Percentiles rank a stretch among this genome's conserved stretches.
phyloP scores from a whole-genome alignment of 2,329 filamentous ascomycete genomes.

The Purpureocillium takamizusanense region DNA sequence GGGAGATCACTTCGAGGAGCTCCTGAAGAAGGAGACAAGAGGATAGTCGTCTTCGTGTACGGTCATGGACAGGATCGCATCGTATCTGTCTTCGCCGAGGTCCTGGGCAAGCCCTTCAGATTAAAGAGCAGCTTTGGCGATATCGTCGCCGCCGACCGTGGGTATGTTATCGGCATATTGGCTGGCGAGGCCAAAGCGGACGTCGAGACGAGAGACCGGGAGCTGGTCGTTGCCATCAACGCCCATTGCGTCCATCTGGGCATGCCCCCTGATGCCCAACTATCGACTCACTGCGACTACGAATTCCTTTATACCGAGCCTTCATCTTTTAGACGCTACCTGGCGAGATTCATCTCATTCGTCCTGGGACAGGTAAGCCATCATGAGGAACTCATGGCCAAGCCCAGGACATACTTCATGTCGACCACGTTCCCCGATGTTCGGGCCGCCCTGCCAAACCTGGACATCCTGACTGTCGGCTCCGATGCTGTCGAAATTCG shows the following conservation, averaged over 20 bases:
- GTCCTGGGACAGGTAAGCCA: conserved; percentile 71
- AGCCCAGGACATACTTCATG: conserved; percentile 73
- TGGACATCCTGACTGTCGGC: conserved; percentile 81
- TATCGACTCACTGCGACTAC: conserved; percentile 68
- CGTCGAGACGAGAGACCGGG: conserved; percentile 47
- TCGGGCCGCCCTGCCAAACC: conserved; percentile 69
- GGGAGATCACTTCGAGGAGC: conserved; percentile 35
- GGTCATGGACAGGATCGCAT: conserved; percentile 65
- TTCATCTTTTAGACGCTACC: conserved; percentile 64
- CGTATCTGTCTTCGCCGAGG: conserved; percentile 66
- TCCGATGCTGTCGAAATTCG: conserved; percentile 79
- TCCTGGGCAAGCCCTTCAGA: conserved; percentile 64
- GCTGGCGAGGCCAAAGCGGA: conserved; percentile 47
- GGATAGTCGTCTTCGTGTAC: conserved; percentile 59
- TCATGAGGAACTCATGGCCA: conserved; percentile 68
- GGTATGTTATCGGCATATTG: conserved; percentile 59
- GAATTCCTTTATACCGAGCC: conserved; percentile 75
- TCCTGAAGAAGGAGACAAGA: conserved; percentile 42
- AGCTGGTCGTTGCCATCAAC: conserved; percentile 60
- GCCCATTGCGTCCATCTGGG: conserved; percentile 66
- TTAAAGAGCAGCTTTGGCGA: conserved; percentile 47
- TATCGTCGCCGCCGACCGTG: conserved; percentile 44
- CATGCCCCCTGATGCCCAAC: conserved; percentile 55
- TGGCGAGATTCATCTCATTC: conserved; percentile 72
- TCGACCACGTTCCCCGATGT: conserved; percentile 86